Evolutionary conservation across 2,329 filamentous ascomycete species (phyloP).

Genomic region (Talaromyces piceae): DNA sequence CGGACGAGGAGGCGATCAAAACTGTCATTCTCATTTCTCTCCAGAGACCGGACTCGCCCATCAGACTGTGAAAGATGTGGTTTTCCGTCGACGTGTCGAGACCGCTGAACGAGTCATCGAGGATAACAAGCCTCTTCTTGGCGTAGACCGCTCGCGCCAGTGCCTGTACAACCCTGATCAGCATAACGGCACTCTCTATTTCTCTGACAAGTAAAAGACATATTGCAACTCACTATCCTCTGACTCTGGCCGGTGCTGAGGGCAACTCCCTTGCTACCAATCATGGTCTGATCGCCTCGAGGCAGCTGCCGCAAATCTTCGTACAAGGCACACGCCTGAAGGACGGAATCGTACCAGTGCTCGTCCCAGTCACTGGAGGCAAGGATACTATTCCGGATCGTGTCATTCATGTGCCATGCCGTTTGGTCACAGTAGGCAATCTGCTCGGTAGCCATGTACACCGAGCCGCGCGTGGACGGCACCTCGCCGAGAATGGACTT

Average conservation of each 20-base stretch:
- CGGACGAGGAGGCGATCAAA: slow-evolving; percentile 12
- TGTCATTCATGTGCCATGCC: slow-evolving; percentile 24
- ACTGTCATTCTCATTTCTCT: slow-evolving; percentile 10
- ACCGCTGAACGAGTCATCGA: slow-evolving; percentile 14
- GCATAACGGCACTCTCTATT: not conserved
- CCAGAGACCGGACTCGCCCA: slow-evolving; percentile 12
- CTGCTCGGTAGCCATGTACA: slow-evolving; percentile 24
- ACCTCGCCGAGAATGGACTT: slow-evolving; percentile 41
- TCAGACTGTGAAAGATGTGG: slow-evolving; percentile 13
- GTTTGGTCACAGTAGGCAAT: slow-evolving; percentile 36
- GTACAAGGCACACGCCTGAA: slow-evolving; percentile 24
- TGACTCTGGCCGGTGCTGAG: slow-evolving; percentile 49
- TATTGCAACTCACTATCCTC: slow-evolving; percentile 40
- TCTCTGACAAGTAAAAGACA: no score
- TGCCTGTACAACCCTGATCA: slow-evolving; percentile 5
- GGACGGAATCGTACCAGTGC: slow-evolving; percentile 22
- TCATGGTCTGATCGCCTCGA: slow-evolving; percentile 37
- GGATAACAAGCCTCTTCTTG: slow-evolving; percentile 13
- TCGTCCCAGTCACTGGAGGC: slow-evolving; percentile 21
- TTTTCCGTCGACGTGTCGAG: slow-evolving; percentile 13
- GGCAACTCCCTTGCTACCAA: slow-evolving; percentile 45
- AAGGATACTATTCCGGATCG: slow-evolving; percentile 25
- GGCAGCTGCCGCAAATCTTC: slow-evolving; percentile 36
- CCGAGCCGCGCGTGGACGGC: slow-evolving; percentile 25
- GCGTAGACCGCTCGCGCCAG: slow-evolving; percentile 45